Evolutionary conservation across 805 yeast genomes (phyloP).

Genomic region (Saturnispora bothae): DNA sequence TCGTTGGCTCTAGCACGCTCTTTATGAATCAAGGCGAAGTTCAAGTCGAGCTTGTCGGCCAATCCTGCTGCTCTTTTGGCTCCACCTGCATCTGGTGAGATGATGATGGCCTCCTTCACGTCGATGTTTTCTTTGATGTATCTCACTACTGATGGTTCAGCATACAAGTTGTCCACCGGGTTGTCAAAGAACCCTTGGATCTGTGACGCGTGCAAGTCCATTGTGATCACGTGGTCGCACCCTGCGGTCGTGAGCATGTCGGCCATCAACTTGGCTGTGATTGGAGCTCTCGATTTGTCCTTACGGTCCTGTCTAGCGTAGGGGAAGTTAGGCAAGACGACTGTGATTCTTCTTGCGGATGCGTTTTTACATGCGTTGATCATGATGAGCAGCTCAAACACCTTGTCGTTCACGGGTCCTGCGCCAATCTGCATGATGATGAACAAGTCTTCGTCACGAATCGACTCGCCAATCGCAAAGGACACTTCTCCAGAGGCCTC

Average conservation of each 20-base stretch:
- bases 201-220: slow-evolving; percentile 85
- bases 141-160: slow-evolving; percentile 72
- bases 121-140: slow-evolving; percentile 57
- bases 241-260: slow-evolving; percentile 77
- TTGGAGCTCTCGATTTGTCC: slow-evolving; percentile 78
- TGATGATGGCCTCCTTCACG: slow-evolving; percentile 54
- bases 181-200: slow-evolving; percentile 78
- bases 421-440: slow-evolving; percentile 73
- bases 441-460: slow-evolving; percentile 76
- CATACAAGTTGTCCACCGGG: slow-evolving; percentile 77
- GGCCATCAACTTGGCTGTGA: slow-evolving; percentile 77
- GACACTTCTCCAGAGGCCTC: slow-evolving; percentile 67
- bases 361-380: slow-evolving; percentile 78
- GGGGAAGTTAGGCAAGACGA: slow-evolving; percentile 73
- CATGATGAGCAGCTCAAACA: slow-evolving; percentile 65
- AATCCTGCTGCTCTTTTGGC: slow-evolving; percentile 82
- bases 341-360: slow-evolving; percentile 73
- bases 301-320: slow-evolving; percentile 86
- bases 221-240: slow-evolving; percentile 75
- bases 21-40: slow-evolving; percentile 77
- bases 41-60: slow-evolving; percentile 69
- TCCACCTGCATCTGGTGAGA: slow-evolving; percentile 87
- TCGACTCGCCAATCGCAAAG: slow-evolving; percentile 69
- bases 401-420: slow-evolving; percentile 65
- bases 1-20: slow-evolving; percentile 79